These are phyloP conservation scores for Xylaria sp. DNA, from an alignment of 2,329 filamentous ascomycete genomes.

Conservation along the genomic window DNA sequence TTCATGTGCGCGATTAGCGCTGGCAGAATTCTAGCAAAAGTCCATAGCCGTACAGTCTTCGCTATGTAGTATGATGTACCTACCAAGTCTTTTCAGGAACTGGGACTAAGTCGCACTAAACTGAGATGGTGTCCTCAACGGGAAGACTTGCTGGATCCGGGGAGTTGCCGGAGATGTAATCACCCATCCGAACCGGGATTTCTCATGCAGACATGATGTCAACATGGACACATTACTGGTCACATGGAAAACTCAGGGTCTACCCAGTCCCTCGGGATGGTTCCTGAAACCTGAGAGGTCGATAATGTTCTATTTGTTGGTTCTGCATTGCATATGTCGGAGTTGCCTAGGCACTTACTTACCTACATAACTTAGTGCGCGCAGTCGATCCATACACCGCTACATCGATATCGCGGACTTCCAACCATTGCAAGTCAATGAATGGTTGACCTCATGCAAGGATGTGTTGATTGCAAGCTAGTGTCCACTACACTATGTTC, in stretches of 20 bases:
- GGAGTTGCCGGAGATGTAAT: not conserved
- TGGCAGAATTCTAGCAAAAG: not conserved
- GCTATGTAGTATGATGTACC: slow-evolving; percentile 3
- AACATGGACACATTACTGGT: slow-evolving; percentile 1
- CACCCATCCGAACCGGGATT: not conserved
- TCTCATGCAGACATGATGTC: not conserved
- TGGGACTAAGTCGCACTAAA: not conserved
- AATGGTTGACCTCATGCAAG: not conserved
- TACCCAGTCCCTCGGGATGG: slow-evolving; percentile 27
- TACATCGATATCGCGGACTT: slow-evolving; percentile 6
- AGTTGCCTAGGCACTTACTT: no score
- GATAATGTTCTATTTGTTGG: not conserved
- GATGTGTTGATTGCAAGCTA: not conserved
- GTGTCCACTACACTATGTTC: not conserved
- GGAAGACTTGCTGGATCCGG: not conserved
- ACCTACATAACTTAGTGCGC: not conserved
- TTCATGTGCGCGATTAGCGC: slow-evolving; percentile 16
- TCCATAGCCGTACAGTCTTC: not conserved
- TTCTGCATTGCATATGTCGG: slow-evolving; percentile 9
- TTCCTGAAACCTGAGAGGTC: slow-evolving; percentile 12
- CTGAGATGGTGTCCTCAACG: not conserved
- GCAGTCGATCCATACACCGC: not conserved
- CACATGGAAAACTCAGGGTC: slow-evolving; percentile 8
- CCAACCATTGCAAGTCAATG: not conserved
- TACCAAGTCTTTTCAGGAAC: not conserved